Evolutionary conservation across 192 early-diverging fungal genomes (phyloP).

Genomic region (Dimargaris cristalligena): DNA sequence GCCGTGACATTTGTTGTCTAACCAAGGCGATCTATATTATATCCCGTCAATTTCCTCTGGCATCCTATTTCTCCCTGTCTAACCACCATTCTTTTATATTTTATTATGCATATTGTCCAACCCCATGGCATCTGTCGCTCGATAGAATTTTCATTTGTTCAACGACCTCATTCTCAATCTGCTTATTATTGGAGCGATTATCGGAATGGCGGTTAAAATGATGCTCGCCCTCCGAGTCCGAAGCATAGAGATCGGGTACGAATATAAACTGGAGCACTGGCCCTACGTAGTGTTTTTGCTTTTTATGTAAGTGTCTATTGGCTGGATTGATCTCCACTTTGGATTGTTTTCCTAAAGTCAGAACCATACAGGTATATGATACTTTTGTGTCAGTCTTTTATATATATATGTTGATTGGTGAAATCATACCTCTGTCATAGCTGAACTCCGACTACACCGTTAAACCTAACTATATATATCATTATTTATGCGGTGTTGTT

Average conservation of each 20-base stretch:
- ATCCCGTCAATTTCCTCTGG: no score
- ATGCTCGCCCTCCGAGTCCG: neutral
- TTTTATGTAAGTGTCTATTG: neutral
- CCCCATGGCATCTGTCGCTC: neutral
- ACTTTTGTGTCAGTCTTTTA: neutral
- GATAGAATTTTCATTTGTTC: neutral
- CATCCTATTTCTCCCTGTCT: no score
- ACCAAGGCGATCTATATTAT: no score
- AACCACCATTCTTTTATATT: no score
- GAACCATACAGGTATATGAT: neutral
- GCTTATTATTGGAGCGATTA: neutral
- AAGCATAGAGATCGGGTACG: no score
- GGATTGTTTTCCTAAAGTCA: neutral
- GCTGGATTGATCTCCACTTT: neutral
- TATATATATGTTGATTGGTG: neutral
- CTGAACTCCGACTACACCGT: neutral
- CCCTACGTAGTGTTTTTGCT: neutral
- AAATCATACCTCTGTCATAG: neutral
- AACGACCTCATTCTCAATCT: neutral
- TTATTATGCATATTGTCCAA: no score
- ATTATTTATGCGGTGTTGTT: neutral
- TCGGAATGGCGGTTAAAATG: neutral
- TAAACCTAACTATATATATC: neutral
- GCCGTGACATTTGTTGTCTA: no score
- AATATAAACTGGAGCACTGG: neutral